Evolutionary conservation across 805 yeast genomes (phyloP).

Genomic region (Sugiyamaella chiloensis): DNA sequence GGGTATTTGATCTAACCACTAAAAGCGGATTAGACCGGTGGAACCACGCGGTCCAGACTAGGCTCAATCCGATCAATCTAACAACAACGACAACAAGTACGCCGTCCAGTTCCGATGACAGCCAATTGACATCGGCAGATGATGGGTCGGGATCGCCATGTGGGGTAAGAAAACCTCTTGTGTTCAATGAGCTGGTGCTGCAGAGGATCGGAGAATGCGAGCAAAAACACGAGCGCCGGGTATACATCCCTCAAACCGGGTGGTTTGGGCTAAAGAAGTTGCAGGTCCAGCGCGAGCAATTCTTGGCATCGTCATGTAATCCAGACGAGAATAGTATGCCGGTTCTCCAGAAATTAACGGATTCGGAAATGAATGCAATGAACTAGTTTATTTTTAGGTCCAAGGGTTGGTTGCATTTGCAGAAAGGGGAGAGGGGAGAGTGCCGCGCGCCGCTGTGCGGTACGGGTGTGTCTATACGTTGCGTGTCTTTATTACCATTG

Average conservation of each 20-base stretch:
- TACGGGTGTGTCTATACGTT: too few relatives aligned
- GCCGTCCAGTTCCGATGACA: not conserved
- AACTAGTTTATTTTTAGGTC: not conserved
- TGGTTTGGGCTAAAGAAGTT: constrained; percentile 26
- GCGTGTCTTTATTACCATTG: too few relatives aligned
- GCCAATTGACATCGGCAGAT: not conserved
- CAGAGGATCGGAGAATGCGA: constrained; percentile 20
- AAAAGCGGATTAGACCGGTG: constrained; percentile 16
- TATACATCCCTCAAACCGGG: constrained; percentile 28
- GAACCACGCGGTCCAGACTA: constrained; percentile 3
- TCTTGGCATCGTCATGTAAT: not conserved
- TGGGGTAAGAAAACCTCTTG: not conserved
- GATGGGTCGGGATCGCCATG: not conserved
- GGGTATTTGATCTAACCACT: constrained; percentile 15
- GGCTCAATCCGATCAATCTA: not conserved
- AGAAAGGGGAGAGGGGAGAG: too few relatives aligned
- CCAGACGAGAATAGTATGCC: not conserved
- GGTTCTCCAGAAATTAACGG: not conserved
- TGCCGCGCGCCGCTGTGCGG: too few relatives aligned
- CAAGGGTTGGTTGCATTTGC: too few relatives aligned
- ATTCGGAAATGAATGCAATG: not conserved
- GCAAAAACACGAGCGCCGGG: constrained; percentile 26
- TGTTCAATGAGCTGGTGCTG: not conserved
- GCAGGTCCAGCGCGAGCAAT: constrained; percentile 17
- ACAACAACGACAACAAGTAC: not conserved